Base-by-base conservation (phyloP, 306 rosid species). In the Vicia villosa region DNA sequence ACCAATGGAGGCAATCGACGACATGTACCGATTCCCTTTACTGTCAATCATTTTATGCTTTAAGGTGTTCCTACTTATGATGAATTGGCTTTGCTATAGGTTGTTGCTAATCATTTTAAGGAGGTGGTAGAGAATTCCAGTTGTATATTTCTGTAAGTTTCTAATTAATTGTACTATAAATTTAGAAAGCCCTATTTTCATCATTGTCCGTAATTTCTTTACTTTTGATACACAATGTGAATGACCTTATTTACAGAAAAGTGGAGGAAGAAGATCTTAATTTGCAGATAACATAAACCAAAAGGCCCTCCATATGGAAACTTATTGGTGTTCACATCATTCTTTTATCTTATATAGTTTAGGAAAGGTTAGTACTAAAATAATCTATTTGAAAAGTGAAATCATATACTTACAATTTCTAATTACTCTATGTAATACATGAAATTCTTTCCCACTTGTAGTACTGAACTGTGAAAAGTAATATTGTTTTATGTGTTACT, bases 271-370 rank as follows among this genome's bases (percentile, higher is more conserved):
- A 49, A 43, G 96, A 88, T 58, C 88, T 94, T 67, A 97, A 94
- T n/a, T 75, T 94, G 84, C 92, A 94, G 86, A 94, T 94, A 69
- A 81, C 84, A 21, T 97, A 97, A 62, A 82, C 97, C 19, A 97
- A 91, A 63, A 83, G 52, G 77, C 95, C 99, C 30, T 74, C 92
- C 46, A 17, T 85, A 42, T 94, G 97, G 99, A 88, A 83, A 73
- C 91, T 94, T 68, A 8, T 94, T 41, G 88, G 83, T 37, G 82
- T 91, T 79, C 95, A 91, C 59, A 68, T 90, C 55, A 45, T 94
- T 42, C 89, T 94, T 66, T 83, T 94, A 55, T 97, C 99, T 40
- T 94, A 91, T 94, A 91, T 75, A 94, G 92, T 13, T 74, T 87
- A 75, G 84, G 87, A 83, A 94, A 91, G 97, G 98, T 94, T 74